Evolutionary conservation across 805 yeast species (phyloP).

Genomic region (Myxozyma vanderwaltii): DNA sequence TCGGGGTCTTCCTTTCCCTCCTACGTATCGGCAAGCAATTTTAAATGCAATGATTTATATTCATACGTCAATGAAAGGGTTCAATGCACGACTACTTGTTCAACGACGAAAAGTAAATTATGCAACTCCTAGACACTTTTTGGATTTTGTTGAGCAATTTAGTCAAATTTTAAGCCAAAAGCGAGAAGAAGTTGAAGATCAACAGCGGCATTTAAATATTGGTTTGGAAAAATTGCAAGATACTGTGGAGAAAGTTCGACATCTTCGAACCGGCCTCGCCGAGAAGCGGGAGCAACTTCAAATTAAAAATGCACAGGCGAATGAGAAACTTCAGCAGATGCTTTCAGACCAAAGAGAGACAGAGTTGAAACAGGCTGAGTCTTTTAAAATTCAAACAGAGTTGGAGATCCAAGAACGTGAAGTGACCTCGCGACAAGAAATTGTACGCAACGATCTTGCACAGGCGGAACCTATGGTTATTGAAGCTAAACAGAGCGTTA

Average conservation of each 20-base stretch:
- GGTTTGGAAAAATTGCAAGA: constrained; percentile 79
- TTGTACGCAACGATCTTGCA: constrained; percentile 66
- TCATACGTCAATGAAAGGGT: constrained; percentile 45
- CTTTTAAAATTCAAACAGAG: constrained; percentile 71
- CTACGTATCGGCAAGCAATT: constrained; percentile 50
- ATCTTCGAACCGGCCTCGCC: constrained; percentile 56
- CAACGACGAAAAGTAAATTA: constrained; percentile 18
- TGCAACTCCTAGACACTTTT: constrained; percentile 57
- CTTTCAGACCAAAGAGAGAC: constrained; percentile 86
- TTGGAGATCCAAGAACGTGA: constrained; percentile 66
- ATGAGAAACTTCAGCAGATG: constrained; percentile 70
- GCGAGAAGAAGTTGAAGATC: constrained; percentile 56
- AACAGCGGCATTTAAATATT: constrained; percentile 67
- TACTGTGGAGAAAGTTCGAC: constrained; percentile 71
- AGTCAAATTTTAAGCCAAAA: constrained; percentile 47
- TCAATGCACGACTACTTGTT: constrained; percentile 7
- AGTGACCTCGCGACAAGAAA: constrained; percentile 54
- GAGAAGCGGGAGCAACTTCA: constrained; percentile 54
- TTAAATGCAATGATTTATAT: constrained; percentile 51
- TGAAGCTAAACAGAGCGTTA: constrained; percentile 88
- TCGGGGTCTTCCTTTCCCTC: constrained; percentile 24
- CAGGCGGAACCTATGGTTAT: constrained; percentile 80
- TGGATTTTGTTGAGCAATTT: constrained; percentile 51
- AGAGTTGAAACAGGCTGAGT: constrained; percentile 84
- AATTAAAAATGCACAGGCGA: constrained; percentile 68